phyloP scores from a whole-genome alignment of 2,329 filamentous ascomycete genomes.

The Colletotrichum noveboracense region DNA sequence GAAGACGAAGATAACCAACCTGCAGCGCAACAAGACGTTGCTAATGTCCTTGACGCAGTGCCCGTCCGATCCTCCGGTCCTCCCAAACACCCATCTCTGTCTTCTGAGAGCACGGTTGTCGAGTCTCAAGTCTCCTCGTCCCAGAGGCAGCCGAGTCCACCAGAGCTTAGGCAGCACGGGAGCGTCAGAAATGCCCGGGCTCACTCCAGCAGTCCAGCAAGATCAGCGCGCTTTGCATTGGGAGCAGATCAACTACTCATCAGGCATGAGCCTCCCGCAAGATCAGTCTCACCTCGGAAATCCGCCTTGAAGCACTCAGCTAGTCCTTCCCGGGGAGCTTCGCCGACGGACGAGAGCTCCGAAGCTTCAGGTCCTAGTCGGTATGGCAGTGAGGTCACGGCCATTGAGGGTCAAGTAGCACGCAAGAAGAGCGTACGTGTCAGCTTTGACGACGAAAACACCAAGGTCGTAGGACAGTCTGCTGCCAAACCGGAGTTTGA shows the following conservation, averaged over 20 bases:
- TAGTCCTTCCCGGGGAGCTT: slow-evolving; percentile 57
- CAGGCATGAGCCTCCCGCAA: slow-evolving; percentile 71
- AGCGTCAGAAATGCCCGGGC: slow-evolving; percentile 37
- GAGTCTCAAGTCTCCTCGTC: slow-evolving; percentile 12
- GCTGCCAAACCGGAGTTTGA: slow-evolving; percentile 40
- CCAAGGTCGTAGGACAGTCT: slow-evolving; percentile 57
- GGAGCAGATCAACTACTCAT: slow-evolving; percentile 60
- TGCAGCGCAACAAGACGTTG: slow-evolving; percentile 7
- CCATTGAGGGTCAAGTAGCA: slow-evolving; percentile 37
- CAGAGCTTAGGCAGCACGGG: slow-evolving; percentile 10
- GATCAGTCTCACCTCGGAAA: slow-evolving; percentile 78
- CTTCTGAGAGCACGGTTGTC: slow-evolving; percentile 1
- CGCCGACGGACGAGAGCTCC: slow-evolving; percentile 56
- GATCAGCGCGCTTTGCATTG: slow-evolving; percentile 70
- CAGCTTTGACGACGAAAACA: slow-evolving; percentile 78
- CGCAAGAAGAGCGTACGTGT: slow-evolving; percentile 74
- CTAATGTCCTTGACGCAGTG: slow-evolving; percentile 36
- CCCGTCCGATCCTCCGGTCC: slow-evolving; percentile 30
- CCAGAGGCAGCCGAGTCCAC: slow-evolving; percentile 3
- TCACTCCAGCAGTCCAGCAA: slow-evolving; percentile 65
- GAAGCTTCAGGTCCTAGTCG: slow-evolving; percentile 41
- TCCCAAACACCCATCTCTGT: slow-evolving; percentile 9
- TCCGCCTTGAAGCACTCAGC: slow-evolving; percentile 72
- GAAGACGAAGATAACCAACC: slow-evolving; percentile 8
- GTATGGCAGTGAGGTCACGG: slow-evolving; percentile 27